Base-by-base conservation (phyloP, 108 stramenopile species). In the Parietichytrium sp. region DNA sequence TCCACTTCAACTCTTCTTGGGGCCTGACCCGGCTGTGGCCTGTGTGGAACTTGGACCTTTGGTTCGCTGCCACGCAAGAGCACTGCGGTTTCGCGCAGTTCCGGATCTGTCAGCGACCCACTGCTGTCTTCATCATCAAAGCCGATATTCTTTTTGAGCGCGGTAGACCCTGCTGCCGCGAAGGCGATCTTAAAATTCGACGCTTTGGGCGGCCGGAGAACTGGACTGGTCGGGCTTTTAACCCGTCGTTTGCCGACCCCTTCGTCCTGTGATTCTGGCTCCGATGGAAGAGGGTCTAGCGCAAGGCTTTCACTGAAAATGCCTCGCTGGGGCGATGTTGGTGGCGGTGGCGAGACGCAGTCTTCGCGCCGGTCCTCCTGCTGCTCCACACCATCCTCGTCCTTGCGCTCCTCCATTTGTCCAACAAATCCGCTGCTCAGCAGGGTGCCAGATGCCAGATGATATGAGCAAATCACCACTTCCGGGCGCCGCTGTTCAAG, bases 1-100 rank as follows among this genome's bases (percentile, higher is more conserved):
- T 91, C 90, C 10, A 91, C 89, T 81, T 89, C 87, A 53, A 91
- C 84, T 47, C 72, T 80, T 10, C 91, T 80, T n/a, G 91, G 91
- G n/a, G 89, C 85, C 29, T 79, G 49, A 4, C 91, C 91, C 2
- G 88, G 87, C 7, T 53, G 45, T 4, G 90, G 78, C 36, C 83
- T 84, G 81, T 85, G 88, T 2, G 90, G 88, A 15, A 81, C 84
- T 16, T 55, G 61, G 36, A 91, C 89, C 78, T 89, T 89, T 30
- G 90, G 90, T 79, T 90, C 90, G 84, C 54, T 61, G 7, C 55
- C 80, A 29, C 78, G 45, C 38, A 20, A 8, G 15, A 72, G 42
- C 23, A 72, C 45, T 6, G 61, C 36, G 1, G 61, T 25, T 25
- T 72, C 61, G 61, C 45, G 38, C 23, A 33, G 61, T 45, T 10